These are phyloP conservation scores for Wickerhamiella brachini DNA, from an alignment of 805 yeast genomes.

Conservation along the genomic window DNA sequence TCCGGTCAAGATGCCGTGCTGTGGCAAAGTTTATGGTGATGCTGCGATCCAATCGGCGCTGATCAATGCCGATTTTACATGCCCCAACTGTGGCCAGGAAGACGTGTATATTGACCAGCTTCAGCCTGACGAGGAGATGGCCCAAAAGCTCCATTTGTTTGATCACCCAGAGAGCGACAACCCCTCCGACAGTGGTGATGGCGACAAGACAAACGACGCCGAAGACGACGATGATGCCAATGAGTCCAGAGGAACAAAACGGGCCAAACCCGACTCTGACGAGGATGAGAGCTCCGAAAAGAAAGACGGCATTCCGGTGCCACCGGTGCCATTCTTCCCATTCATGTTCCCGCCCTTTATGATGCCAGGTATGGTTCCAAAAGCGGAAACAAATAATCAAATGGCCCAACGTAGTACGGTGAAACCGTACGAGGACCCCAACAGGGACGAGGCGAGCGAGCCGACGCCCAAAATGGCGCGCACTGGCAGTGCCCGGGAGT, in stretches of 20 bases:
- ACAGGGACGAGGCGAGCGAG: not conserved
- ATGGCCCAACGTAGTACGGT: not conserved
- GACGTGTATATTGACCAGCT: constrained; percentile 69
- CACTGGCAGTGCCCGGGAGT: not conserved
- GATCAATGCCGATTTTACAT: constrained; percentile 72
- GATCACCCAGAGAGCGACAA: constrained; percentile 24
- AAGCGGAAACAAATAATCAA: not conserved
- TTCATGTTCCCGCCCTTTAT: constrained; percentile 17
- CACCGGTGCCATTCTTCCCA: constrained; percentile 9
- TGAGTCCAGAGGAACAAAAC: constrained; percentile 7
- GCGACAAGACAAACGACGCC: not conserved
- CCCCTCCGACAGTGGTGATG: constrained; percentile 5
- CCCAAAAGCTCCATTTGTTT: constrained; percentile 38
- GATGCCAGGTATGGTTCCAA: constrained; percentile 11
- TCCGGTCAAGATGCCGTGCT: constrained; percentile 79
- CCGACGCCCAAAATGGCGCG: not conserved
- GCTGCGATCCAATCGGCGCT: constrained; percentile 50
- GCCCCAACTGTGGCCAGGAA: constrained; percentile 71
- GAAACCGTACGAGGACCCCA: constrained; percentile 1
- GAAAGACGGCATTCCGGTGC: not conserved
- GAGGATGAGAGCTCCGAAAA: constrained; percentile 5
- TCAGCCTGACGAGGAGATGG: constrained; percentile 45
- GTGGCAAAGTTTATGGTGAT: constrained; percentile 44
- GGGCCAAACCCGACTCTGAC: constrained; percentile 9
- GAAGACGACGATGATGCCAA: constrained; percentile 1